Conservation (phyloP, 192 early-diverging fungal species). For the Spizellomyces punctatus region DNA sequence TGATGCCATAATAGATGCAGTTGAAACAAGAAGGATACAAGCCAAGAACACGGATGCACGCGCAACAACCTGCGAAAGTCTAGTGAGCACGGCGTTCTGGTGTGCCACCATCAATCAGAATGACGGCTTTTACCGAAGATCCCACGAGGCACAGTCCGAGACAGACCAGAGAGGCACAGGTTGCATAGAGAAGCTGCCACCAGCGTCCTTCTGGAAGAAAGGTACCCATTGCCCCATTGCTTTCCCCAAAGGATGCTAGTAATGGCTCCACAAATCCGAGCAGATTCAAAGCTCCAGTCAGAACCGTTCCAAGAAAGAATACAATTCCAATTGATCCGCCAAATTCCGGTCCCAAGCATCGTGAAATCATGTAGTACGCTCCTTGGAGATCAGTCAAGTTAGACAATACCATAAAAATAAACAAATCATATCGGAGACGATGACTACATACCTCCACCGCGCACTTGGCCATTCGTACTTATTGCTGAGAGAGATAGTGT, state of each 20-base stretch:
- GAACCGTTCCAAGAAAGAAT: slow-evolving; percentile 37
- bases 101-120: neutral
- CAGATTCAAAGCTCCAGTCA: slow-evolving; percentile 32
- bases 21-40: slow-evolving; percentile 15
- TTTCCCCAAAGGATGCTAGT: slow-evolving; percentile 20
- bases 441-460: slow-evolving; percentile 14
- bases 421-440: neutral
- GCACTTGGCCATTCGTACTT: slow-evolving; percentile 28
- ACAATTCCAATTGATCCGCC: slow-evolving; percentile 44
- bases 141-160: slow-evolving; percentile 22
- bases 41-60: slow-evolving; percentile 24
- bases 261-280: slow-evolving; percentile 32
- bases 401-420: neutral
- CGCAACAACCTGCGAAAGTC: slow-evolving; percentile 8
- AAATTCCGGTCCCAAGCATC: slow-evolving; percentile 42
- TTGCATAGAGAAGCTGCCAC: slow-evolving; percentile 29
- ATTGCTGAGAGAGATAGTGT: slow-evolving; percentile 41
- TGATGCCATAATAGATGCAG: slow-evolving; percentile 1
- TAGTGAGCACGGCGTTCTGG: neutral
- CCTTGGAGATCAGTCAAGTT: slow-evolving; percentile 2
- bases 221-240: neutral
- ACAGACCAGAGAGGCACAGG: slow-evolving; percentile 14
- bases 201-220: slow-evolving; percentile 19
- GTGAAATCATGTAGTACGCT: slow-evolving; percentile 41
- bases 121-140: slow-evolving; percentile 14